A percentile compares a stretch with the other conserved stretches of the same genome.
Evolutionary conservation across 2,329 filamentous ascomycete species (phyloP).

Genomic region (Aspergillaceae sp.): DNA sequence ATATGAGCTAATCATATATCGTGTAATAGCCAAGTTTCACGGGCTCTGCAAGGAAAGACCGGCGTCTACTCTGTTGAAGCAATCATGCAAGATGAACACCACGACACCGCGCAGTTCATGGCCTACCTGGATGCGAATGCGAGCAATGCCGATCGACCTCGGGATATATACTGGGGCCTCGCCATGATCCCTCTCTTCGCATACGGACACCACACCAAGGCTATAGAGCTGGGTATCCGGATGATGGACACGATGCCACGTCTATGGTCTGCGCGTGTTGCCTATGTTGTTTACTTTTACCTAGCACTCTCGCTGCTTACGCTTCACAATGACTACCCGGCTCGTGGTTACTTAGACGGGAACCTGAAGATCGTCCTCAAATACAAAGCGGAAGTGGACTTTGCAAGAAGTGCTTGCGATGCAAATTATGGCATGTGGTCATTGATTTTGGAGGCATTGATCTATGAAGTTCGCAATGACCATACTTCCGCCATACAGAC

Average conservation of each 20-base stretch:
- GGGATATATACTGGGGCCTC: slow-evolving; percentile 49
- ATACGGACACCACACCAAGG: slow-evolving; percentile 39
- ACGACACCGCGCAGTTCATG: slow-evolving; percentile 45
- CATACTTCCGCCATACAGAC: slow-evolving; percentile 38
- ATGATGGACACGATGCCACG: slow-evolving; percentile 35
- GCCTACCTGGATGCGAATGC: slow-evolving; percentile 36
- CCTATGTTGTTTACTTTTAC: slow-evolving; percentile 39
- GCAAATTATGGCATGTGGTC: slow-evolving; percentile 54
- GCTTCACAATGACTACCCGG: slow-evolving; percentile 36
- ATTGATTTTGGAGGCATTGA: slow-evolving; percentile 47
- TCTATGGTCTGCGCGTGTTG: slow-evolving; percentile 40
- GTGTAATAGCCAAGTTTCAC: slow-evolving; percentile 40
- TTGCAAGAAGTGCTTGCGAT: slow-evolving; percentile 45
- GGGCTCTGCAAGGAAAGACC: slow-evolving; percentile 56
- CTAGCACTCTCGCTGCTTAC: slow-evolving; percentile 36
- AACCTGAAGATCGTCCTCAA: slow-evolving; percentile 41
- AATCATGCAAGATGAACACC: slow-evolving; percentile 48
- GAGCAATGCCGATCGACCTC: slow-evolving; percentile 43
- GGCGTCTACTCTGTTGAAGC: slow-evolving; percentile 36
- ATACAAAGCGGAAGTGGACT: slow-evolving; percentile 46
- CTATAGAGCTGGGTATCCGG: slow-evolving; percentile 34
- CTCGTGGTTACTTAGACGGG: slow-evolving; percentile 35
- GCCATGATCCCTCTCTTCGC: slow-evolving; percentile 39
- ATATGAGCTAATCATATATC: slow-evolving; percentile 2
- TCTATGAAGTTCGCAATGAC: slow-evolving; percentile 43